Base-by-base conservation (phyloP, 2,329 filamentous ascomycete genomes). In the Akanthomyces uredinophilus region DNA sequence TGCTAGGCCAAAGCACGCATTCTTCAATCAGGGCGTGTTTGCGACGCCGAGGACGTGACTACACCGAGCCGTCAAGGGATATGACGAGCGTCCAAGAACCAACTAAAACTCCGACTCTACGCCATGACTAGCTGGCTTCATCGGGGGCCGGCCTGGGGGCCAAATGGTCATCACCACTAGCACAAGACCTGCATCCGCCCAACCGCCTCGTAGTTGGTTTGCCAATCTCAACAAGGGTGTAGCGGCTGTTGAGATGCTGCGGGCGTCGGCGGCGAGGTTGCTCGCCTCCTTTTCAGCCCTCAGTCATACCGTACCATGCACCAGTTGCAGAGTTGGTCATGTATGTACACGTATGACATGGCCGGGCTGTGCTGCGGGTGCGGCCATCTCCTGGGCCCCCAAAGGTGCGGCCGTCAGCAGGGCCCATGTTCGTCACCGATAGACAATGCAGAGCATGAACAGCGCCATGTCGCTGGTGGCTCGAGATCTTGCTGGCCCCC, bases 21-120 rank as follows among this genome's bases (percentile, higher is more conserved):
- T 14, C 43, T 47, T 57, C 29, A 57, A 57, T 57, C 32, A 57
- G 55, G 55, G 29, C 44, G 44, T 24, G 32, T 13, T 57, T 57
- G 55, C 55, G 55, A 57, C 32, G 39, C 39, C 14, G n/a, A 39
- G 37, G 37, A 3, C 10, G 37, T 39, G 4, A 16, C 32, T 8
- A 29, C 11, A 5, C 37, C 37, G 8, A 5, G 37, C 20, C 10
- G 44, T 24, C 44, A 47, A 24, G 18, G 10, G 37, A 1, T 3
- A 16, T 16, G 13, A 39, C 44, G 20, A 24, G 22, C 16, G 44
- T 5, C 3, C 43, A 22, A 22, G 14, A 46, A 46, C 32, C 11
- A 37, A 37, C 5, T 29, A 37, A 10, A 37, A 3, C 13, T 13
- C 32, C 32, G 32, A 37, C 32, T 37, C 32, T 5, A 29, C 27